These are phyloP conservation scores for Populus hybrid DNA, from an alignment of 441 rosid species.

Conservation along the genomic window DNA sequence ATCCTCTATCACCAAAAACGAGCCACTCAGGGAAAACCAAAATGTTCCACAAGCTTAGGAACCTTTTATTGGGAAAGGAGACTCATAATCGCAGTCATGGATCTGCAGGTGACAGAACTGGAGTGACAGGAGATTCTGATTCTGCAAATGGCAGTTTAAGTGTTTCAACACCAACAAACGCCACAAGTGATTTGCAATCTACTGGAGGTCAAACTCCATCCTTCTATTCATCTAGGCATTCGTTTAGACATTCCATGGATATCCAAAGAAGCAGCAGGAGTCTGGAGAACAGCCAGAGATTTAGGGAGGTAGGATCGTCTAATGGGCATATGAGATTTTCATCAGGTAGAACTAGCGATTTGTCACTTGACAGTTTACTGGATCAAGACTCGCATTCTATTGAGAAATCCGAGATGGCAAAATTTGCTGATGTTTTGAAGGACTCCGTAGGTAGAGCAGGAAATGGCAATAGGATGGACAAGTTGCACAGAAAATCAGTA, in stretches of 20 bases:
- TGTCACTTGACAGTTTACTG: constrained; percentile 13
- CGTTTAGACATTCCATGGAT: constrained; percentile 47
- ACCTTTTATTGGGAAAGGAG: constrained; percentile 60
- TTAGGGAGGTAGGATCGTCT: constrained; percentile 29
- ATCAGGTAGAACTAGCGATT: constrained; percentile 15
- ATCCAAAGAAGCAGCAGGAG: constrained; percentile 38
- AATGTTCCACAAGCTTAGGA: constrained; percentile 59
- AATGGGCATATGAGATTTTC: constrained; percentile 14
- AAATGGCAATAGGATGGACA: constrained; percentile 7
- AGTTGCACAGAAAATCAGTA: constrained; percentile 40
- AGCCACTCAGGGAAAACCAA: constrained; percentile 41
- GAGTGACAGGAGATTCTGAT: constrained; percentile 31
- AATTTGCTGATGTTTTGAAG: constrained; percentile 61
- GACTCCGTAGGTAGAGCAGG: constrained; percentile 25
- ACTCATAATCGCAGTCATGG: constrained; percentile 22
- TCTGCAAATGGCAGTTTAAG: constrained; percentile 35
- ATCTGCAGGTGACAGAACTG: constrained; percentile 30
- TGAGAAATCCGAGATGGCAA: constrained; percentile 47
- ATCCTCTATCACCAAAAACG: constrained; percentile 41
- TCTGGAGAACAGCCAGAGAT: constrained; percentile 21
- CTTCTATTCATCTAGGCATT: constrained; percentile 25
- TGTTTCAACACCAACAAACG: constrained; percentile 23
- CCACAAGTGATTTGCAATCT: constrained; percentile 22
- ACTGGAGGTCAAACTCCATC: constrained; percentile 22
- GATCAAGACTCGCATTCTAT: constrained; percentile 24